Conservation (phyloP, 2,329 filamentous ascomycete genomes). For the Beauveria caledonica region DNA sequence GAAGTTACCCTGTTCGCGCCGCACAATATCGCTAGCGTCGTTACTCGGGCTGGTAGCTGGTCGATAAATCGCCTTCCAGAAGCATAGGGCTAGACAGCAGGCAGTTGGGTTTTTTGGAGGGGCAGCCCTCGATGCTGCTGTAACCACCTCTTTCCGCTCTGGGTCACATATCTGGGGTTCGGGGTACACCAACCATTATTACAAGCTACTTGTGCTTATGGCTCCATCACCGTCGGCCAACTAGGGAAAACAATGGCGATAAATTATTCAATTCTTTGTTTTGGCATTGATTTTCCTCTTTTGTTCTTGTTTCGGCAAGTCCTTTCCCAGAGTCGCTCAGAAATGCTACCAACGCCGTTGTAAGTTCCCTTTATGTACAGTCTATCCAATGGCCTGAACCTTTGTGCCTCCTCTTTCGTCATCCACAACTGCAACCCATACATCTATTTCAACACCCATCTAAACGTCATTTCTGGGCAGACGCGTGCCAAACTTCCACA, state of each 20-base stretch:
- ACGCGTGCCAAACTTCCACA: slow-evolving; percentile 68
- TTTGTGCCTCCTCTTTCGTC: neutral
- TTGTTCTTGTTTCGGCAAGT: neutral
- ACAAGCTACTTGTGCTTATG: neutral
- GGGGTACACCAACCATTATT: slow-evolving; percentile 5
- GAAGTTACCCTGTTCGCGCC: slow-evolving; percentile 2
- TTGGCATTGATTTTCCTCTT: neutral
- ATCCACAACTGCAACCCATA: neutral
- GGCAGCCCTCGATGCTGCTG: slow-evolving; percentile 1
- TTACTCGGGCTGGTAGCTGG: neutral
- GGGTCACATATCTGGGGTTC: neutral
- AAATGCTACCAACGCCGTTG: slow-evolving; percentile 4
- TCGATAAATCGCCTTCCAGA: neutral
- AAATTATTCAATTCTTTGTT: neutral
- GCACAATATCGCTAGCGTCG: neutral
- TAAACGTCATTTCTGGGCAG: slow-evolving; percentile 27
- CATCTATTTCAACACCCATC: neutral
- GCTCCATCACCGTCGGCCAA: neutral
- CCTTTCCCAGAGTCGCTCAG: neutral
- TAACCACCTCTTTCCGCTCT: neutral
- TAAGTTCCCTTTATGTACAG: slow-evolving; percentile 9
- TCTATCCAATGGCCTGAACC: neutral
- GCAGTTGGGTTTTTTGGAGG: neutral
- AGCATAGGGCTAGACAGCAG: neutral
- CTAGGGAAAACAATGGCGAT: neutral